Percentiles rank a stretch among this genome's conserved stretches.
Conservation (phyloP, 441 rosid genomes). For the Erysimum pusillum region DNA sequence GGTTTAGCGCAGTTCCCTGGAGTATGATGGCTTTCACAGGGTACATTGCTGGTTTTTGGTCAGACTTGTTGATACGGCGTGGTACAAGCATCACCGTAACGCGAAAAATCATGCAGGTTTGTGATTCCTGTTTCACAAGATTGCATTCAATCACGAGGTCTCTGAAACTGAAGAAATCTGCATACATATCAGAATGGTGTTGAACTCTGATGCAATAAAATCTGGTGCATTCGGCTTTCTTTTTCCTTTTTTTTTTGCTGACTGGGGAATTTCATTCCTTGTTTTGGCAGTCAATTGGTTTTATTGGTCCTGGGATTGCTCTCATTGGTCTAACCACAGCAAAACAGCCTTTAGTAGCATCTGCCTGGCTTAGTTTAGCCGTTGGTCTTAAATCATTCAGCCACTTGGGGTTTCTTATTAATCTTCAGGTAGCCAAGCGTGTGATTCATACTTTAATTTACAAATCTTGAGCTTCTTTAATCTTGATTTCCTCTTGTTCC, state of each 20-base stretch:
- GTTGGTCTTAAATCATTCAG: slow-evolving; percentile 93
- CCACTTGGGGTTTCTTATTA: slow-evolving; percentile 95
- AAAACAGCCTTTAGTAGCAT: slow-evolving; percentile 71
- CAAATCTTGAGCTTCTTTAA: slow-evolving; percentile 36
- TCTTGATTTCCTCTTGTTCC: slow-evolving; percentile 42
- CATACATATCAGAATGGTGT: slow-evolving; percentile 20
- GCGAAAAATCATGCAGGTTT: slow-evolving; percentile 95
- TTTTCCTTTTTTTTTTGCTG: background rate
- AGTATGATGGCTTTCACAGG: slow-evolving; percentile 92
- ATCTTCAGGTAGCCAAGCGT: slow-evolving; percentile 74
- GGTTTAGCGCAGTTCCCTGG: slow-evolving; percentile 99
- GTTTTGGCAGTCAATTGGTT: slow-evolving; percentile 85
- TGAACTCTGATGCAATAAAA: background rate
- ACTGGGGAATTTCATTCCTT: slow-evolving; percentile 13
- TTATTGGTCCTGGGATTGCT: slow-evolving; percentile 83
- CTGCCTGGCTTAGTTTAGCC: slow-evolving; percentile 95
- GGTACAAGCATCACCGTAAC: slow-evolving; percentile 83
- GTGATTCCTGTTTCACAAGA: slow-evolving; percentile 29
- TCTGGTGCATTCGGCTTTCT: slow-evolving; percentile 1
- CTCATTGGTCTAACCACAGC: slow-evolving; percentile 84
- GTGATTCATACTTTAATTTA: slow-evolving; percentile 2
- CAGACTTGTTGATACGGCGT: slow-evolving; percentile 74
- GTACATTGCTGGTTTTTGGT: slow-evolving; percentile 81
- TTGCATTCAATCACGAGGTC: slow-evolving; percentile 4
- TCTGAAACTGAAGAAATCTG: background rate